Evolutionary conservation across 2,329 filamentous ascomycete species (phyloP), one percentile per base, ranked within the genome.

Genomic region (Aspergillaceae sp.): DNA sequence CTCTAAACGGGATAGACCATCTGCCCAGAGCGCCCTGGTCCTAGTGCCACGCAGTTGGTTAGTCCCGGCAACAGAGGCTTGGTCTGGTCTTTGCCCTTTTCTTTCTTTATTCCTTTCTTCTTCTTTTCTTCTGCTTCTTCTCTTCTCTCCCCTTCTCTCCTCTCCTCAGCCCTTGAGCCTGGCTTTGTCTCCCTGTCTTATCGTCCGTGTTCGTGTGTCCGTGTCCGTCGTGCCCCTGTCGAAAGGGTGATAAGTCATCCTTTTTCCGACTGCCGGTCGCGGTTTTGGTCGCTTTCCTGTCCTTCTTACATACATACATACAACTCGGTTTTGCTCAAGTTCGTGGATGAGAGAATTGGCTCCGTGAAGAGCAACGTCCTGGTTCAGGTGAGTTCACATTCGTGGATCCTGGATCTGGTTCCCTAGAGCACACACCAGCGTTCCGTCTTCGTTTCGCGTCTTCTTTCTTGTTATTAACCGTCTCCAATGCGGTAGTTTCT

Each of bases 11-110:
- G 19, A 19, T 19, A 19, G 19, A 19, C 19, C 19, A 19, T 19
- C 19, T 65, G 55, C 56, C 54, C 46, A 59, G 63, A 55, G 54
- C 59, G 56, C 52, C 55, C 53, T 46, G 19, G 19, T 42, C 44
- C 53, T 61, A 60, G 61, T 62, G 56, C 52, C 48, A 53, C 56
- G 56, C 56, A 57, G 53, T 57, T 54, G 56, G 55, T 58, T 49
- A 56, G 52, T 50, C 49, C 47, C 43, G 36, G 36, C n/a, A 36
- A 19, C 11, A 38, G 19, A 38, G 36, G 19, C 44, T 48, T 42
- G 56, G 49, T 49, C 37, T 44, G 45, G 4, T 44, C 41, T 55
- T 47, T 51, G 49, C 40, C 44, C 40, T 47, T 49, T 41, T 34
- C 40, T 40, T 43, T 35, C 11, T 40, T 45, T 47, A 30, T 41